Evolutionary conservation across 805 yeast genomes (phyloP), one percentile per base, ranked within the genome.

Genomic region (Candida boleticola): DNA sequence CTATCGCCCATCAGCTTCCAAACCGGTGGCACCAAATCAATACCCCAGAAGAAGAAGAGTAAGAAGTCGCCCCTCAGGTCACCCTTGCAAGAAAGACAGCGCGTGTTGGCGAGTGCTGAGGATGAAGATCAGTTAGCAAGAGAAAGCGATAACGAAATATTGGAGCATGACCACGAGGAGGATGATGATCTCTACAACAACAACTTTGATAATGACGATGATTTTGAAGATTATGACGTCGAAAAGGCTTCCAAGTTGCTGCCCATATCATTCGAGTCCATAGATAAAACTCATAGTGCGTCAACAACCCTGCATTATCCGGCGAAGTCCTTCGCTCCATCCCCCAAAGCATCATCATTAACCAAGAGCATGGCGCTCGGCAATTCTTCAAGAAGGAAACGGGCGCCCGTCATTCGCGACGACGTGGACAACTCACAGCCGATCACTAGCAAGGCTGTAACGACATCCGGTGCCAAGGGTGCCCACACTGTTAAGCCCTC

Each of bases 281-380:
- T 13, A 17, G 37, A 41, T 14, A 43, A 25, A 14, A 33, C 11
- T 31, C 36, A 32, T 30, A 23, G 55, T 37, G n/a, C n/a, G n/a
- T n/a, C n/a, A n/a, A n/a, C n/a, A n/a, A n/a, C n/a, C n/a, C n/a
- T n/a, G n/a, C n/a, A n/a, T n/a, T n/a, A n/a, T n/a, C n/a, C n/a
- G n/a, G n/a, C n/a, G n/a, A 7, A 7, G 7, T 7, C 11, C 7
- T 7, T 35, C 22, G 27, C 30, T 22, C 30, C 37, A 13, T 19
- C 35, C 11, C 29, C 36, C 13, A n/a, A 39, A 18, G 19, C 33
- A 29, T 29, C 35, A n/a, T 13, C 22, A 56, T 42, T 62, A 18
- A 66, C 71, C 3, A 65, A 61, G 44, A 54, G 46, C 13, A 64
- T 64, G 62, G 71, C 69, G 5, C 47, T 64, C 34, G 65, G 64